A percentile compares a stretch with the other conserved stretches of the same genome.
Conservation (phyloP, 257 asterid species). For the Agastache rugosa region DNA sequence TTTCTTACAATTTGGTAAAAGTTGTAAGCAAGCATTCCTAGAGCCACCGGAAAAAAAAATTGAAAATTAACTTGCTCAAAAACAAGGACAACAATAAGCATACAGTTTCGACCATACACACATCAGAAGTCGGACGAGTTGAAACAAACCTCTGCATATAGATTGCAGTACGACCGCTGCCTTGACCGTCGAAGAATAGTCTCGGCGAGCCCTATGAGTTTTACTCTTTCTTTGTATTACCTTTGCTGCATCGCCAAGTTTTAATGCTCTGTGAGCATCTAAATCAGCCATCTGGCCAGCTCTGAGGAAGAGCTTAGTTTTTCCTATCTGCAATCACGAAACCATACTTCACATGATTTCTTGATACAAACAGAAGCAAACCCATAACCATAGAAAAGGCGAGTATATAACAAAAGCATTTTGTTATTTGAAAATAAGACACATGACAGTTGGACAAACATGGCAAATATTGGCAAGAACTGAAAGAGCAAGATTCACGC, state of each 20-base stretch:
- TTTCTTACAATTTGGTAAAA: conserved; percentile 53
- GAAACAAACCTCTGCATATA: conserved; percentile 77
- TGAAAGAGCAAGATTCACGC: conserved; percentile 20
- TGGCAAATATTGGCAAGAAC: conserved; percentile 18
- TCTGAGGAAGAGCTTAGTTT: conserved; percentile 79
- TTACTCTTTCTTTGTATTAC: conserved; percentile 69
- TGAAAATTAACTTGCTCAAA: background rate
- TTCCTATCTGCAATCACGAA: conserved; percentile 70
- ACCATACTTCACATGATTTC: conserved; percentile 21
- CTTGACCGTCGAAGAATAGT: conserved; percentile 58
- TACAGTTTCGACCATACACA: background rate
- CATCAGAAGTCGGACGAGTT: conserved; percentile 25
- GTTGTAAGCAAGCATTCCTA: conserved; percentile 75
- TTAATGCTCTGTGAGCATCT: conserved; percentile 76
- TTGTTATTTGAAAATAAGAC: conserved; percentile 16
- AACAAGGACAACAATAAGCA: conserved; percentile 9
- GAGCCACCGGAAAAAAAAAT: conserved; percentile 6
- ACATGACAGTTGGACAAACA: conserved; percentile 1
- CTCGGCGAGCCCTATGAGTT: conserved; percentile 63
- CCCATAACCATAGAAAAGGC: conserved; percentile 18
- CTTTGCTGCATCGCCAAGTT: conserved; percentile 72
- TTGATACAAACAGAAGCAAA: conserved; percentile 24
- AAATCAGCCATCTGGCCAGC: conserved; percentile 93
- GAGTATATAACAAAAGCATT: background rate
- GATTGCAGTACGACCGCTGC: conserved; percentile 72